These are phyloP conservation scores for Arachnomyces sp. DNA, from an alignment of 2,329 filamentous ascomycete species.

Conservation along the genomic window DNA sequence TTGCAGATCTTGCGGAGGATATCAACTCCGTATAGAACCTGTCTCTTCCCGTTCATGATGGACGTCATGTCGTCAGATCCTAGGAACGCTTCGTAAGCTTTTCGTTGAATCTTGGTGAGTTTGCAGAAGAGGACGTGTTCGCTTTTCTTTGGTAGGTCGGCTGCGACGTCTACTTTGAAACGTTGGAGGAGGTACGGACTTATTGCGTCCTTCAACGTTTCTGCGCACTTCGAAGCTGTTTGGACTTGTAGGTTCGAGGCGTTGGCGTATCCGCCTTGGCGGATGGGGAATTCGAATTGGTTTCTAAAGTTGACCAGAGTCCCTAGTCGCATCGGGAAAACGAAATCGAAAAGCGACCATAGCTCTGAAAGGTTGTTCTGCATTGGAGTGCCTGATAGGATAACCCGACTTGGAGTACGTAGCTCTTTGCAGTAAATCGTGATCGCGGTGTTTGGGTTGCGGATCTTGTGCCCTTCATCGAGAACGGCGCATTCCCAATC, in stretches of 20 bases:
- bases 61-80: constrained; percentile 76
- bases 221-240: constrained; percentile 87
- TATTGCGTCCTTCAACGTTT: constrained; percentile 87
- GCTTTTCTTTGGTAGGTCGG: constrained; percentile 88
- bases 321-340: constrained; percentile 91
- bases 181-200: constrained; percentile 87
- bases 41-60: constrained; percentile 64
- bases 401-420: constrained; percentile 79
- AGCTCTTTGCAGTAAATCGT: constrained; percentile 94
- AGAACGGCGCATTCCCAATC: constrained; percentile 91
- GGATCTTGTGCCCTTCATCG: constrained; percentile 96
- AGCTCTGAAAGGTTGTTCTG: constrained; percentile 93
- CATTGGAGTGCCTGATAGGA: constrained; percentile 92
- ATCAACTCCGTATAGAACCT: constrained; percentile 84
- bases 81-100: constrained; percentile 73
- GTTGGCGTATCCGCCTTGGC: constrained; percentile 87
- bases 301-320: constrained; percentile 83
- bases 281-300: constrained; percentile 90
- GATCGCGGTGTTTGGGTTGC: constrained; percentile 90
- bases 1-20: constrained; percentile 95
- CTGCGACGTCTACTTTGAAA: constrained; percentile 86
- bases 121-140: constrained; percentile 97
- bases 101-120: constrained; percentile 67
- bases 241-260: constrained; percentile 90
- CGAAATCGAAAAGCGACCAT: constrained; percentile 96